Base-by-base conservation (phyloP, 805 yeast species). In the Wickerhamomyces ciferrii region DNA sequence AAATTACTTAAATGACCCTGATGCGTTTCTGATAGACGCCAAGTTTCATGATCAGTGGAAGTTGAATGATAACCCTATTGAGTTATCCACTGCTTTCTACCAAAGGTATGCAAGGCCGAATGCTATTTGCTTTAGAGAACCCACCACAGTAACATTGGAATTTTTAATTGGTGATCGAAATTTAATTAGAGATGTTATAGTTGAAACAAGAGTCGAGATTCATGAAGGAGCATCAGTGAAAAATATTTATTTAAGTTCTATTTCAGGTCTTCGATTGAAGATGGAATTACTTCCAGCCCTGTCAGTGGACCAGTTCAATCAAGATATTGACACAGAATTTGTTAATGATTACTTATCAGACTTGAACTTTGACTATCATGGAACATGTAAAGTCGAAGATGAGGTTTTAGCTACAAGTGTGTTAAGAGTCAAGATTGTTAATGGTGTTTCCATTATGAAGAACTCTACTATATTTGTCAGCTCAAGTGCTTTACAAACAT, bases 201-300 rank as follows among this genome's bases (percentile, higher is more conserved):
- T 40, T 2, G 14, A 6, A 9, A 29, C 13, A 11, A 5, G 2
- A 14, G 5, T 13, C 4, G 14, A 19, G 18, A 18, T 7, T 10
- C 7, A 9, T 18, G 18, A 21, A 13, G 38, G 38, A 14, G 14
- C 11, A 18, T 14, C 14, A 5, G 31, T 74, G 71, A 68, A 70
- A 1, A 56, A 60, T 20, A 6, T 20, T 20, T 21, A 21, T 14
- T 10, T 37, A 15, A 5, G 48, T n/a, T 47, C 48, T 14, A 50
- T 79, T 2, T 59, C 62, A 10, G 73, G 81, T 2, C 51, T 76
- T 5, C 63, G 81, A 39, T 37, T 80, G 15, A 57, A 61, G 5
- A 46, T 82, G 32, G 89, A 84, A 59, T 62, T 65, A 20, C 48
- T 81, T 19, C 48, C 46, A 8, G 54, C 63, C 1, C 76, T 75